Base-by-base conservation (phyloP, 139 green algal genomes). In the Chlorella vulgaris region DNA sequence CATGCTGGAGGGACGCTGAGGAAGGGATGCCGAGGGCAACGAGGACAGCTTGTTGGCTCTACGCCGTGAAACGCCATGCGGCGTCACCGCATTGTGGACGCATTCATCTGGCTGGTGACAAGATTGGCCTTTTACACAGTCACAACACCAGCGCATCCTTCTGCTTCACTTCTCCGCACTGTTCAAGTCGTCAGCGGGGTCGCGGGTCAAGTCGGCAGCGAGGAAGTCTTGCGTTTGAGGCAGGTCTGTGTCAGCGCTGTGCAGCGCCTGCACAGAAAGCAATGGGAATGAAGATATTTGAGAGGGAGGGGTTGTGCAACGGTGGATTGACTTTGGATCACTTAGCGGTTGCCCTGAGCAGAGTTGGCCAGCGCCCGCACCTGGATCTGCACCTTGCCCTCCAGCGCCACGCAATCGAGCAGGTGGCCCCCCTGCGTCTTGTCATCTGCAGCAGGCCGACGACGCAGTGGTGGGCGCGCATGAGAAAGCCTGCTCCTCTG, bases 351-450 rank as follows among this genome's bases (percentile, higher is more conserved):
- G n/a, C n/a, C n/a, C n/a, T n/a, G 21, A 33, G 39, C 21, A 29
- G n/a, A 3, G 29, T 40, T 15, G 61, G 36, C 8, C 36, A 55
- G 33, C 33, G 18, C 36, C 18, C 55, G 55, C 42, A 62, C 69
- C 60, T 73, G 58, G 26, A 81, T 81, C 33, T 40, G 60, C n/a
- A 58, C 74, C 38, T 39, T 15, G 18, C 74, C 74, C 53, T 70
- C n/a, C 26, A 62, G 55, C 36, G 71, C 36, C 55, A 61, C n/a
- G 4, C 28, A 26, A 0, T 71, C 53, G 38, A 81, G 38, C 38
- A 81, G 50, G 26, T 81, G 74, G 21, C 74, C 74, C 38, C 74
- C 74, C 28, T 60, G 53, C 58, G 40, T 26, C 74, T 31, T 81
- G 74, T 81, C 69, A 8, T 63, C 69, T 76, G 42, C 42, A 43